These are phyloP conservation scores for Ilyonectria mors-panacis DNA, from an alignment of 2,329 filamentous ascomycete species.

Conservation along the genomic window DNA sequence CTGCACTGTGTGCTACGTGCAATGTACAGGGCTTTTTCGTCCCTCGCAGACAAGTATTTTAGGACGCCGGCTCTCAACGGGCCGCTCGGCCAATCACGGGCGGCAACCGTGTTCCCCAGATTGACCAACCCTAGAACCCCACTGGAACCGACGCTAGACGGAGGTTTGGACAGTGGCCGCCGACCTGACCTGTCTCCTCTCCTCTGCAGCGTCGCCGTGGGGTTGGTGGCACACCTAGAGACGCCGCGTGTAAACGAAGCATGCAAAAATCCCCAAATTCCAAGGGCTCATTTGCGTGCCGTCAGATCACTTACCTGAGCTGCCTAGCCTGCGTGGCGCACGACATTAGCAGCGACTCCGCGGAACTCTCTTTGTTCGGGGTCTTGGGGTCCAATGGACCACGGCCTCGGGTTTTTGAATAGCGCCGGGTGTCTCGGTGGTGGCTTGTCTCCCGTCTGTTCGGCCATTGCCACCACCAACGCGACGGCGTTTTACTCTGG, in stretches of 20 bases:
- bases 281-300: background rate
- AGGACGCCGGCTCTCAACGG: slow-evolving; percentile 19
- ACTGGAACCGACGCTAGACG: slow-evolving; percentile 7
- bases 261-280: slow-evolving; percentile 19
- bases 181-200: slow-evolving; percentile 10
- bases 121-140: slow-evolving; percentile 12
- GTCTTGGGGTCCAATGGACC: background rate
- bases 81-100: slow-evolving; percentile 16
- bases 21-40: background rate
- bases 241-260: slow-evolving; percentile 11
- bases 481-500: slow-evolving; percentile 12
- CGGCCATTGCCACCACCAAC: slow-evolving; percentile 4
- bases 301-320: slow-evolving; percentile 13
- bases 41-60: slow-evolving; percentile 10
- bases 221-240: slow-evolving; percentile 7
- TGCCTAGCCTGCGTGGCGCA: slow-evolving; percentile 15
- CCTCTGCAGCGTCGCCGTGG: slow-evolving; percentile 21
- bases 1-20: background rate
- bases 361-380: slow-evolving; percentile 8
- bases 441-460: slow-evolving; percentile 20
- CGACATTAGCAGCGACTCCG: slow-evolving; percentile 3
- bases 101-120: slow-evolving; percentile 23
- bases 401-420: slow-evolving; percentile 12
- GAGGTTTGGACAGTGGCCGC: slow-evolving; percentile 7
- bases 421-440: slow-evolving; percentile 14